Evolutionary conservation across 768 basidiomycete species (phyloP).

Genomic region (Lactarius indigo): DNA sequence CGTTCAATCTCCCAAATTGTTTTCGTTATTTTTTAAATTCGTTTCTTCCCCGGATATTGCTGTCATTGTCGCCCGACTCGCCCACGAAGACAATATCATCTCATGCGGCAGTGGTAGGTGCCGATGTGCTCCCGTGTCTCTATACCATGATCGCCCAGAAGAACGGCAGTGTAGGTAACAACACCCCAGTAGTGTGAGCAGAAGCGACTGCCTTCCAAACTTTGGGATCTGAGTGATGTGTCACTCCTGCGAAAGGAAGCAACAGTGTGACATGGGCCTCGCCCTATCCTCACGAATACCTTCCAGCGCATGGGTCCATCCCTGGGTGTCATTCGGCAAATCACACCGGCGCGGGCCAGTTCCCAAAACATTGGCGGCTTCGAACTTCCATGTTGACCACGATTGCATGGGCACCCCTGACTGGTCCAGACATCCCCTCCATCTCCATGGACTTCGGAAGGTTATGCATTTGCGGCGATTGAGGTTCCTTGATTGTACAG

Average conservation of each 20-base stretch:
- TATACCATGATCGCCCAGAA: not conserved
- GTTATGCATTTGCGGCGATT: constrained; percentile 21
- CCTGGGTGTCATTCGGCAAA: constrained; percentile 1
- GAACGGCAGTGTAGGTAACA: not conserved
- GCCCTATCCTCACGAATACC: not conserved
- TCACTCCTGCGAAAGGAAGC: constrained; percentile 9
- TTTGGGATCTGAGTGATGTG: not conserved
- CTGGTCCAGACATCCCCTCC: constrained; percentile 3
- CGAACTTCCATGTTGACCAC: constrained; percentile 9
- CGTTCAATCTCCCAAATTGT: not conserved
- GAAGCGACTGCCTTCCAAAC: not conserved
- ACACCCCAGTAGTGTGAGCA: not conserved
- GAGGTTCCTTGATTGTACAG: not conserved
- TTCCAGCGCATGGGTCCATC: not conserved
- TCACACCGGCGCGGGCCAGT: not conserved
- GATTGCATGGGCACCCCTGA: not conserved
- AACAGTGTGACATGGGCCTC: not conserved
- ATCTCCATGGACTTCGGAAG: constrained; percentile 21
- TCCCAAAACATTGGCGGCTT: constrained; percentile 1
- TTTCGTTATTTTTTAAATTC: not conserved
- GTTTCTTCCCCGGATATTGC: not conserved
- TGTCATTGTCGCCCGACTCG: not conserved
- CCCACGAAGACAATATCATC: not conserved
- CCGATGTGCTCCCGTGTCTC: not conserved
- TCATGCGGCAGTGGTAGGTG: not conserved